These are phyloP conservation scores for Boletellus deceptivus DNA, from an alignment of 1,284 basidiomycete species.

Conservation along the genomic window DNA sequence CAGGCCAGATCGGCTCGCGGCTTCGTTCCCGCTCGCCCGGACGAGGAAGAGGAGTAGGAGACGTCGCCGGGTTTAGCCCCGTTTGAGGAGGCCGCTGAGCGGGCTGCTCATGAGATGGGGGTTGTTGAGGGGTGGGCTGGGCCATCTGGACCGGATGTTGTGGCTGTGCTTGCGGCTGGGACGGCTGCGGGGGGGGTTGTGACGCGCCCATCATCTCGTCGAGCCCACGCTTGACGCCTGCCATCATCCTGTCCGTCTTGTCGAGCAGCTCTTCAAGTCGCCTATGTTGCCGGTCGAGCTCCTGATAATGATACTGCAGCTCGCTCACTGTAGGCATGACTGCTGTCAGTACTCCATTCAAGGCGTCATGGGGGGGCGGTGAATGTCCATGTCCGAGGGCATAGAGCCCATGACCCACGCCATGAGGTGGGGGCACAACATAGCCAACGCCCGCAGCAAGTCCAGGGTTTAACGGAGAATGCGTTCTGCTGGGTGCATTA, in stretches of 20 bases:
- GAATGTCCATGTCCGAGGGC: constrained; percentile 32
- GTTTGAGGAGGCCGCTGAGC: constrained; percentile 23
- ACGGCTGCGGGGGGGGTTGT: constrained; percentile 20
- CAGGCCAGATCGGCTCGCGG: constrained; percentile 30
- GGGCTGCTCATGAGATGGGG: constrained; percentile 29
- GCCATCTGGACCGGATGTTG: constrained; percentile 23
- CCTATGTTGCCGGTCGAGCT: constrained; percentile 58
- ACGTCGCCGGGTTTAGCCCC: constrained; percentile 8
- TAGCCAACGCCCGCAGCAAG: constrained; percentile 34
- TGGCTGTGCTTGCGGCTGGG: constrained; percentile 23
- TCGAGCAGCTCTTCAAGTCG: constrained; percentile 68
- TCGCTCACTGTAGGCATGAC: constrained; percentile 56
- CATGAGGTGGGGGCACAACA: constrained; percentile 40
- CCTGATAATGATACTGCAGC: constrained; percentile 65
- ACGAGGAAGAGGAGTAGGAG: constrained; percentile 24
- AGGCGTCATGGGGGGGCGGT: constrained; percentile 33
- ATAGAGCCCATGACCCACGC: constrained; percentile 35
- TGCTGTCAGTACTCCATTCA: constrained; percentile 33
- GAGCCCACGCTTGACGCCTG: constrained; percentile 64
- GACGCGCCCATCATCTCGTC: constrained; percentile 55
- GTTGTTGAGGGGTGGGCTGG: constrained; percentile 23
- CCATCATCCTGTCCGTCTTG: constrained; percentile 70
- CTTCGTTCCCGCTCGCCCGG: constrained; percentile 29
- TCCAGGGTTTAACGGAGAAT: constrained; percentile 57
- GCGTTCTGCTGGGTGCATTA: constrained; percentile 62